These are phyloP conservation scores for Naumovozyma baii DNA, from an alignment of 805 yeast genomes.

Conservation along the genomic window DNA sequence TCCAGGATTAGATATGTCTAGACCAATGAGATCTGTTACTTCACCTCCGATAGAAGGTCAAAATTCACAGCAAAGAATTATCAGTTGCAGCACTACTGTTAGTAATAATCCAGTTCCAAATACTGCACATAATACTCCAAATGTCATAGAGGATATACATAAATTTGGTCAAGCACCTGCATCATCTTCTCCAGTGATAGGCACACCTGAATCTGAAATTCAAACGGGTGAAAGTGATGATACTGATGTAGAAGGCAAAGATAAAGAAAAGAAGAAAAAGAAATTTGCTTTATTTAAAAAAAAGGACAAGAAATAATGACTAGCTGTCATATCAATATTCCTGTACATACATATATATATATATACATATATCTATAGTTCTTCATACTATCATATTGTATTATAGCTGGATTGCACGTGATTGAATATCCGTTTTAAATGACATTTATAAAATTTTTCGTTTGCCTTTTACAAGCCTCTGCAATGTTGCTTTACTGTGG, in stretches of 20 bases:
- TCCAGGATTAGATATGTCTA: slow-evolving; percentile 8
- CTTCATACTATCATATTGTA: too few species aligned
- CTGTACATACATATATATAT: too few species aligned
- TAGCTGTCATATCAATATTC: background rate
- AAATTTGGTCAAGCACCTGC: background rate
- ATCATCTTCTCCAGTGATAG: background rate
- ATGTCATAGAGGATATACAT: background rate
- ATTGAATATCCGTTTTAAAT: too few species aligned
- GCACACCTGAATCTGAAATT: background rate
- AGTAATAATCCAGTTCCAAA: too few species aligned
- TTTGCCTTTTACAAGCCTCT: too few species aligned
- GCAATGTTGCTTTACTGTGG: too few species aligned
- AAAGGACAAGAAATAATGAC: slow-evolving; percentile 13
- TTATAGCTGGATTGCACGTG: too few species aligned
- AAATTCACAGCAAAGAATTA: too few species aligned
- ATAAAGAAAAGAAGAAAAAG: slow-evolving; percentile 19
- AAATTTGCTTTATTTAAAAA: slow-evolving; percentile 22
- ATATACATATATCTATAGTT: too few species aligned
- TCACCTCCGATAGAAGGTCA: background rate
- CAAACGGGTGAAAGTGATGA: slow-evolving; percentile 1
- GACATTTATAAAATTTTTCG: too few species aligned
- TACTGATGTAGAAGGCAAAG: background rate
- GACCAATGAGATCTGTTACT: slow-evolving; percentile 4
- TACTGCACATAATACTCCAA: slow-evolving; percentile 2
- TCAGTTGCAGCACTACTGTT: too few species aligned